Conservation (phyloP, 495 filamentous ascomycete species). For the Oleoguttula mirabilis region DNA sequence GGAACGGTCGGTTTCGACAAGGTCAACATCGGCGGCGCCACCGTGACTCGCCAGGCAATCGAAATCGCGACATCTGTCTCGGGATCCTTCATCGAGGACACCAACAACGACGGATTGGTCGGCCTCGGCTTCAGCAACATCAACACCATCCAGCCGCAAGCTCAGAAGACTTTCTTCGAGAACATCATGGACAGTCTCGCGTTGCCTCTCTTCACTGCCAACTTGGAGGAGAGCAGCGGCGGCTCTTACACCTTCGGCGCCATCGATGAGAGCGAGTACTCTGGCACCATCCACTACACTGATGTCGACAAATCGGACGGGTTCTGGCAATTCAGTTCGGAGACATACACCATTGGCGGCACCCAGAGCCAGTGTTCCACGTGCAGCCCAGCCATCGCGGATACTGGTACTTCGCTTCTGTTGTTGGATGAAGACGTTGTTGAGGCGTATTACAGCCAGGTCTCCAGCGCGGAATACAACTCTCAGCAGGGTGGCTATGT, state of each 20-base stretch:
- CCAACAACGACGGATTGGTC: slow-evolving; percentile 56
- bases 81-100: slow-evolving; percentile 49
- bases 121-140: slow-evolving; percentile 64
- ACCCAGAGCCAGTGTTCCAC: slow-evolving; percentile 22
- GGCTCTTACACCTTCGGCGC: slow-evolving; percentile 70
- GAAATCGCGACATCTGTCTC: slow-evolving; percentile 58
- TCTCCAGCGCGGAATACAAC: slow-evolving; percentile 41
- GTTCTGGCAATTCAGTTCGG: slow-evolving; percentile 64
- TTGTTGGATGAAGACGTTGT: slow-evolving; percentile 48
- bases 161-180: slow-evolving; percentile 73
- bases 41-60: slow-evolving; percentile 54
- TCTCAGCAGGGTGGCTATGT: slow-evolving; percentile 47
- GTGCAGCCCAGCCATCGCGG: slow-evolving; percentile 31
- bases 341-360: slow-evolving; percentile 43
- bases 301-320: slow-evolving; percentile 50
- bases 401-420: slow-evolving; percentile 47
- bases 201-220: slow-evolving; percentile 59
- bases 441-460: slow-evolving; percentile 49
- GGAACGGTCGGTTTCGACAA: slow-evolving; percentile 61
- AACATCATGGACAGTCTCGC: slow-evolving; percentile 53
- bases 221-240: slow-evolving; percentile 46
- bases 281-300: slow-evolving; percentile 50
- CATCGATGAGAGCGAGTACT: slow-evolving; percentile 56
- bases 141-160: slow-evolving; percentile 54
- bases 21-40: slow-evolving; percentile 62